Evolutionary conservation across 2,329 filamentous ascomycete genomes (phyloP), one percentile per base, ranked within the genome.

Genomic region (Alternaria ventricosa): DNA sequence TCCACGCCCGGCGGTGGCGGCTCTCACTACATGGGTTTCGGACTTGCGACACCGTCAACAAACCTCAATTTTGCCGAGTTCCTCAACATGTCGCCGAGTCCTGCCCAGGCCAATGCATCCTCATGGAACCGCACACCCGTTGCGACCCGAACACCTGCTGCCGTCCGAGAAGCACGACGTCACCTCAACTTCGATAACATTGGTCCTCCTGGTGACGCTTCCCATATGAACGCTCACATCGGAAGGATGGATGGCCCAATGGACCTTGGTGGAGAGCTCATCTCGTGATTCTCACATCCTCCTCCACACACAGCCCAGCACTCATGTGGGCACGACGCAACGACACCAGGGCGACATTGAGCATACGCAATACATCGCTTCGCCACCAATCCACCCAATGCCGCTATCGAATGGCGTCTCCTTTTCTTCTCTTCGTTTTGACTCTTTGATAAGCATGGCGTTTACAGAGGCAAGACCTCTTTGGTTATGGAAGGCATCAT

Each of bases 11-110:
- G 90, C 57, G 90, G 89, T 44, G 87, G 88, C 65, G 81, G 79
- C 23, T 78, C 75, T 43, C 74, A 76, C 43, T 91, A 89, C 73
- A 80, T 90, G 47, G 85, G 86, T 53, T 86, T 89, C 60, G 82
- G 80, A 73, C 88, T 91, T 55, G 89, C 88, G 67, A 98, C 95
- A 1, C 95, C 95, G 0, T 90, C 90, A 15, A 92, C 94, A 75
- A 88, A 85, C 51, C 96, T 98, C 80, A 96, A 98, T 82, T 97
- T 98, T 82, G 89, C 94, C 56, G 96, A 99, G 78, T 99, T 97
- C 81, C 91, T 98, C 77, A 97, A 98, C 81, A 95, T 98, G 78
- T 97, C 96, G 7, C 96, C 96, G 0, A 97, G 93, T 75, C 96
- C 96, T 20, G 96, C 93, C 25, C 96, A 97, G 82, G 68, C 73